phyloP scores from a whole-genome alignment of 2,329 filamentous ascomycete genomes.

The Beauveria asiatica region DNA sequence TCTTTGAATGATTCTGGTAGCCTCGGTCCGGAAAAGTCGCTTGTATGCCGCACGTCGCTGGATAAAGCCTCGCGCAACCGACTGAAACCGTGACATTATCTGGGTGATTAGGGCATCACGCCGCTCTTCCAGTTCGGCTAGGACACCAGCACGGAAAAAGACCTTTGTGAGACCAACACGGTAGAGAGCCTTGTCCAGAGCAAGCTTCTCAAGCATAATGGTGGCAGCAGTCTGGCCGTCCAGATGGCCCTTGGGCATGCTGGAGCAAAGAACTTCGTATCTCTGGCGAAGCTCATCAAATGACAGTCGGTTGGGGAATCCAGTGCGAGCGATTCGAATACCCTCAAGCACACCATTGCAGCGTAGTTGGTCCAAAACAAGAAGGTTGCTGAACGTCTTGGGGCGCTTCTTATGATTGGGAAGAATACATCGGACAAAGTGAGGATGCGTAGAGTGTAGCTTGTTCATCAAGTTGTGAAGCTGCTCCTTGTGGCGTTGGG shows the following conservation, averaged over 20 bases:
- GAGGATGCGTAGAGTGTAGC: conserved; percentile 90
- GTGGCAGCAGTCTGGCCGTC: conserved; percentile 81
- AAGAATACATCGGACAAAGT: conserved; percentile 95
- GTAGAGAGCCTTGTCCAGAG: conserved; percentile 77
- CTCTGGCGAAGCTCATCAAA: conserved; percentile 93
- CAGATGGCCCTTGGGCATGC: conserved; percentile 82
- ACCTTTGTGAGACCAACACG: conserved; percentile 94
- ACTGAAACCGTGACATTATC: conserved; percentile 91
- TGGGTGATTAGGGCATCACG: conserved; percentile 86
- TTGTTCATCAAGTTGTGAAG: conserved; percentile 94
- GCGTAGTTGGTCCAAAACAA: conserved; percentile 95
- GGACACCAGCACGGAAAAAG: conserved; percentile 91
- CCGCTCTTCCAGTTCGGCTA: conserved; percentile 94
- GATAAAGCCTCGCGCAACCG: conserved; percentile 79
- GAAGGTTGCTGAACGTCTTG: conserved; percentile 80
- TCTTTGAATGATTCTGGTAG: conserved; percentile 85
- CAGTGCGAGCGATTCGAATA: conserved; percentile 91
- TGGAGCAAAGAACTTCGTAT: conserved; percentile 86
- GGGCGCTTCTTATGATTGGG: conserved; percentile 97
- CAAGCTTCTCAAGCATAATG: conserved; percentile 82
- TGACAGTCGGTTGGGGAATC: conserved; percentile 86
- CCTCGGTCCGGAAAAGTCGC: conserved; percentile 86
- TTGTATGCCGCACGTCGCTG: conserved; percentile 87
- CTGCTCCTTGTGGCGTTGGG: conserved; percentile 95
- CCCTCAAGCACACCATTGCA: conserved; percentile 99